Percentiles rank a stretch among this genome's conserved stretches.
Evolutionary conservation across 208 protist genomes (phyloP).

Genomic region (Tritrichomonas foetus): DNA sequence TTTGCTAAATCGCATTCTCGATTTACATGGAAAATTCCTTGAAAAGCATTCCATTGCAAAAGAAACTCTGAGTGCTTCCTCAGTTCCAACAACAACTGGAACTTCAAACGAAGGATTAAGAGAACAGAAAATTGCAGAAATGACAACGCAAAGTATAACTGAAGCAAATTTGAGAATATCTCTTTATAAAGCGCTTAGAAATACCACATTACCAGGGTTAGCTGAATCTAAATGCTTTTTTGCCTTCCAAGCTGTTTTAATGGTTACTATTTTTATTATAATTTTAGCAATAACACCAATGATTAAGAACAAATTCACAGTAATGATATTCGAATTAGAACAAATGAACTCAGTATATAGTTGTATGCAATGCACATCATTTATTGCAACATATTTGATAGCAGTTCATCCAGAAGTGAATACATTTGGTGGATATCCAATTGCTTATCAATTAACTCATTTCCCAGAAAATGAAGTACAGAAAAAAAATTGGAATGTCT

Average conservation of each 20-base stretch:
- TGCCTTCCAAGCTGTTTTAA: background rate
- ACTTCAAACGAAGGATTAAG: background rate
- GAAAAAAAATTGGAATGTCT: no score
- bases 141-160: background rate
- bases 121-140: background rate
- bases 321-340: background rate
- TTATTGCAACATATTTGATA: background rate
- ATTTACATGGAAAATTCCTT: background rate
- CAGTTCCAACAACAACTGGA: no score
- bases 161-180: background rate
- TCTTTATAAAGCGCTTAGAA: background rate
- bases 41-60: background rate
- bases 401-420: background rate
- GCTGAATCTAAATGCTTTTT: background rate
- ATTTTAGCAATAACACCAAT: background rate
- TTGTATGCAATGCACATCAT: background rate
- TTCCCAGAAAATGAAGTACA: background rate
- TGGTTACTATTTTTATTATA: background rate
- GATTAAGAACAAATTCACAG: background rate
- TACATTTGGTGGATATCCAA: background rate
- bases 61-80: background rate
- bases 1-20: background rate
- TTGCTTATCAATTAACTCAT: background rate
- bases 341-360: background rate
- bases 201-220: background rate